Conservation (phyloP, 345 rosid genomes). For the Boechera retrofracta region DNA sequence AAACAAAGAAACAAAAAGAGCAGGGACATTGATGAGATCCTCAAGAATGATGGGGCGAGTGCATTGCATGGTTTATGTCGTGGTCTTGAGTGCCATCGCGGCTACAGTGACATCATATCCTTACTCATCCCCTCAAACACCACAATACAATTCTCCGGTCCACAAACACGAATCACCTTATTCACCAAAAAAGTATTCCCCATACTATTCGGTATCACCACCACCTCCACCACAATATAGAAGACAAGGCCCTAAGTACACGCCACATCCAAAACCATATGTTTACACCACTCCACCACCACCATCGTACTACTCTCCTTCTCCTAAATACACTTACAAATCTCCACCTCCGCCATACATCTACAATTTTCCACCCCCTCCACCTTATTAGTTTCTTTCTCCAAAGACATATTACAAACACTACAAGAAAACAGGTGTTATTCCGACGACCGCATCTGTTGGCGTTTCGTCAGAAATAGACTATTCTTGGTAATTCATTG, state of each 20-base stretch:
- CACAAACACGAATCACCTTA: neutral
- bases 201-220: neutral
- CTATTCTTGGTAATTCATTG: too few species aligned
- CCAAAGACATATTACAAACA: neutral
- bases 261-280: neutral
- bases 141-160: neutral
- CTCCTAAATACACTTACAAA: too few species aligned
- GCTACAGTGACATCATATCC: neutral
- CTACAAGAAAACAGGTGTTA: too few species aligned
- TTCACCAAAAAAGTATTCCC: neutral
- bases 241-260: neutral
- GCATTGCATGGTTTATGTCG: neutral
- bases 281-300: neutral
- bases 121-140: neutral
- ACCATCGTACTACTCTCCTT: too few species aligned
- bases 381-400: neutral
- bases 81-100: neutral
- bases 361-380: neutral
- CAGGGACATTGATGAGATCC: neutral
- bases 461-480: too few species aligned
- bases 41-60: neutral
- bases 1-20: neutral
- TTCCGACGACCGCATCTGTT: too few species aligned
- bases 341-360: neutral
- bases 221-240: neutral